phyloP scores from a whole-genome alignment of 1,139 yeast genomes.

The Pichia sp. region DNA sequence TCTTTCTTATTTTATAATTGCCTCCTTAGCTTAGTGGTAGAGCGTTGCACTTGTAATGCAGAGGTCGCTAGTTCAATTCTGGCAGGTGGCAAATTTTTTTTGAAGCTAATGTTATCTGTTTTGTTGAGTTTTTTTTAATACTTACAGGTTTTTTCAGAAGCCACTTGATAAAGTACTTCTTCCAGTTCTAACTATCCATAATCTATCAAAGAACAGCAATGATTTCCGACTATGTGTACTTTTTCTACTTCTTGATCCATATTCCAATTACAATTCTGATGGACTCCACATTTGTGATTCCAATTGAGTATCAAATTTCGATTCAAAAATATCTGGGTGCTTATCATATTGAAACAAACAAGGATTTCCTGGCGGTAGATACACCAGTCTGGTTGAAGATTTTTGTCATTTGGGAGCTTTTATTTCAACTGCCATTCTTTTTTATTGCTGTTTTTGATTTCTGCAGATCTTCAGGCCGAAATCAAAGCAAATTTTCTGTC shows the following conservation, averaged over 20 bases:
- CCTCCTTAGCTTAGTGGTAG: constrained; percentile 82
- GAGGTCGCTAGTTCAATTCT: constrained; percentile 95
- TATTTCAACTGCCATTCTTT: constrained; percentile 75
- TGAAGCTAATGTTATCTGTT: not conserved
- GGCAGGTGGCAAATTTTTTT: constrained; percentile 60
- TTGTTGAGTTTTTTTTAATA: not conserved
- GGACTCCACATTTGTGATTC: constrained; percentile 67
- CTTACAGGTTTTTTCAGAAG: not conserved
- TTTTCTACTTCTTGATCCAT: constrained; percentile 47
- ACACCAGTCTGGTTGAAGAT: constrained; percentile 63
- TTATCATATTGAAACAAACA: constrained; percentile 54
- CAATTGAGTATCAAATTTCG: constrained; percentile 37
- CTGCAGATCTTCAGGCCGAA: constrained; percentile 5
- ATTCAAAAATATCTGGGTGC: constrained; percentile 42
- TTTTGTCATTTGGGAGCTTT: constrained; percentile 63
- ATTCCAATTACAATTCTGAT: constrained; percentile 67
- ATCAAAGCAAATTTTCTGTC: constrained; percentile 8
- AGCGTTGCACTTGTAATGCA: constrained; percentile 96
- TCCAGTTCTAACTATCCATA: not conserved
- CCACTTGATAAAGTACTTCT: not conserved
- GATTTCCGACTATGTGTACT: constrained; percentile 41
- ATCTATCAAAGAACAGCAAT: not conserved
- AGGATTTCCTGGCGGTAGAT: constrained; percentile 56
- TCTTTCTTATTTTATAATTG: not conserved
- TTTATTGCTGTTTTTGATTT: constrained; percentile 31